These are phyloP conservation scores for Spizellomyces punctatus DNA, from an alignment of 192 early-diverging fungal genomes.

Conservation along the genomic window DNA sequence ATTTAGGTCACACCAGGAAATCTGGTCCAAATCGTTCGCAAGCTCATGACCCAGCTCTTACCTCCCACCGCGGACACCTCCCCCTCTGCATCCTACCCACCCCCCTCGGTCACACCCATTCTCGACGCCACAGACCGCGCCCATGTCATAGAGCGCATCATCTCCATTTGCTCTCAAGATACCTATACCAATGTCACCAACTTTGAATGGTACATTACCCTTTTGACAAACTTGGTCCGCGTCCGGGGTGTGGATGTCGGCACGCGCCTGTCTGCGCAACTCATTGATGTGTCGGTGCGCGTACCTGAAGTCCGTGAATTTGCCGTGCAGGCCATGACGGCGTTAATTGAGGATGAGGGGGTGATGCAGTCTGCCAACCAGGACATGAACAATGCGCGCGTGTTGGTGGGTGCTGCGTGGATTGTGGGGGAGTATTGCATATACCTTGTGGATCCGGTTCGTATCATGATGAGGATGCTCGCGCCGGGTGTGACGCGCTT, in stretches of 20 bases:
- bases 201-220: slow-evolving; percentile 95
- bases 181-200: slow-evolving; percentile 82
- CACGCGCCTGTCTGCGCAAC: slow-evolving; percentile 64
- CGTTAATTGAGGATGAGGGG: slow-evolving; percentile 65
- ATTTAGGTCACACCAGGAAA: slow-evolving; percentile 74
- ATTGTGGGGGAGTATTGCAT: slow-evolving; percentile 86
- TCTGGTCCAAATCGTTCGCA: slow-evolving; percentile 79
- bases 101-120: slow-evolving; percentile 10
- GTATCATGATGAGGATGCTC: slow-evolving; percentile 29
- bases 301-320: slow-evolving; percentile 82
- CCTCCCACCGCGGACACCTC: slow-evolving; percentile 2
- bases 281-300: slow-evolving; percentile 89
- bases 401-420: slow-evolving; percentile 88
- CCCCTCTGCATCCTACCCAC: slow-evolving; percentile 6
- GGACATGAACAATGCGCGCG: slow-evolving; percentile 67
- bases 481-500: slow-evolving; percentile 50
- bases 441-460: slow-evolving; percentile 18
- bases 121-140: slow-evolving; percentile 63
- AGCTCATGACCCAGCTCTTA: slow-evolving; percentile 57
- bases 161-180: slow-evolving; percentile 81
- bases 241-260: slow-evolving; percentile 76
- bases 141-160: slow-evolving; percentile 79
- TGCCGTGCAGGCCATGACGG: slow-evolving; percentile 75
- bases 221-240: slow-evolving; percentile 78
- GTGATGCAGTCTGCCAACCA: slow-evolving; percentile 60